These are phyloP conservation scores for Nicotiana rustica DNA, from an alignment of 305 asterid species.

Conservation along the genomic window DNA sequence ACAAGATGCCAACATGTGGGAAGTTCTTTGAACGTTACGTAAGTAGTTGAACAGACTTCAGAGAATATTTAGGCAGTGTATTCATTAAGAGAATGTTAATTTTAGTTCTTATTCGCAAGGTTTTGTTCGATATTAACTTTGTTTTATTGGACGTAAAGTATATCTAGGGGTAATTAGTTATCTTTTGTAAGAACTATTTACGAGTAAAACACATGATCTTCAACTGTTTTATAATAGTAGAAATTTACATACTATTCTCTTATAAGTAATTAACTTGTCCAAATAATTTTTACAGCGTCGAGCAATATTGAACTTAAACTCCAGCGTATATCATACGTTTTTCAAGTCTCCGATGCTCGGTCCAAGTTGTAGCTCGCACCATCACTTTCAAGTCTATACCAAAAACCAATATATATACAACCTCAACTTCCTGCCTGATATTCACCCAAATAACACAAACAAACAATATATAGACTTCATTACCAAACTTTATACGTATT, in stretches of 20 bases:
- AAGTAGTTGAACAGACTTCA: neutral
- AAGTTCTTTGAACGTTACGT: neutral
- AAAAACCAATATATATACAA: neutral
- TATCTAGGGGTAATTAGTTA: neutral
- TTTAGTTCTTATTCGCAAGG: neutral
- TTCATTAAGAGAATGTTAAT: neutral
- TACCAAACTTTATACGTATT: neutral
- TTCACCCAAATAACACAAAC: neutral
- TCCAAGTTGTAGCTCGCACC: too few species aligned
- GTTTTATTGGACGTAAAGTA: neutral
- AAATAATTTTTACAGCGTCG: too few species aligned
- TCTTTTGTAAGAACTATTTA: too few species aligned
- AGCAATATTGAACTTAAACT: too few species aligned
- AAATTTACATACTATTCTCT: too few species aligned
- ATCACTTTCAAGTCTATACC: too few species aligned
- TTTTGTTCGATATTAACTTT: constrained; percentile 5
- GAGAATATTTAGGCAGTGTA: constrained; percentile 2
- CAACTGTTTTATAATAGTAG: too few species aligned
- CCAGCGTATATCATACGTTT: too few species aligned
- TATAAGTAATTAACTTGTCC: too few species aligned
- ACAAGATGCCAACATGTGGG: neutral
- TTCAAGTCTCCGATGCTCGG: too few species aligned
- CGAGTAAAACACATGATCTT: too few species aligned
- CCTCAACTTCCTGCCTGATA: neutral
- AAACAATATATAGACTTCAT: neutral